These are phyloP conservation scores for Penicillium sp. DNA, from an alignment of 2,329 filamentous ascomycete species.

Conservation along the genomic window DNA sequence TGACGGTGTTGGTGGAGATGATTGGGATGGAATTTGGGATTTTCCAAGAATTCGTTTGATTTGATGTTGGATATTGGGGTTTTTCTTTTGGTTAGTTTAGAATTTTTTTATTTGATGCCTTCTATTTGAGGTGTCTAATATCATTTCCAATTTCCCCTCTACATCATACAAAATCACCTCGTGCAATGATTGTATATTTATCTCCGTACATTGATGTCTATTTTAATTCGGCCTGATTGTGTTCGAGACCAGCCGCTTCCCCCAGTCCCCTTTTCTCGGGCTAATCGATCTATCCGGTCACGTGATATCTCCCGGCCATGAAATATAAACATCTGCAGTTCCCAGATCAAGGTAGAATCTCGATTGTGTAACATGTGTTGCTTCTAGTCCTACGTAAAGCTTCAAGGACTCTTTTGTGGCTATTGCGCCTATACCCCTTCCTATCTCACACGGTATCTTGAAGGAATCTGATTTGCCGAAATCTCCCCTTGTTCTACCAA, in stretches of 20 bases:
- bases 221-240: not conserved
- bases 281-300: constrained; percentile 10
- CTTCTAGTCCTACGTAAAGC: not conserved
- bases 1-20: constrained; percentile 2
- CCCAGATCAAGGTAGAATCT: not conserved
- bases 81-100: not conserved
- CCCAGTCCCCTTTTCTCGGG: not conserved
- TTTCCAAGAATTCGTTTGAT: not conserved
- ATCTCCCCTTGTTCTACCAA: constrained; percentile 7
- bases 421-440: not conserved
- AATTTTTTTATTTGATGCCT: not conserved
- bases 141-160: not conserved
- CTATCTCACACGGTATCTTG: not conserved
- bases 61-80: not conserved
- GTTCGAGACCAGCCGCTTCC: not conserved
- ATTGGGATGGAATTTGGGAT: not conserved
- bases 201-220: not conserved
- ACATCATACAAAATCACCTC: not conserved
- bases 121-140: not conserved
- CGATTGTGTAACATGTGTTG: not conserved
- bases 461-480: constrained; percentile 8
- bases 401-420: not conserved
- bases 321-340: not conserved
- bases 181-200: not conserved
- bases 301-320: not conserved